Conservation (phyloP, 164 flowering plant genomes). For the Dillenia turbinata region DNA sequence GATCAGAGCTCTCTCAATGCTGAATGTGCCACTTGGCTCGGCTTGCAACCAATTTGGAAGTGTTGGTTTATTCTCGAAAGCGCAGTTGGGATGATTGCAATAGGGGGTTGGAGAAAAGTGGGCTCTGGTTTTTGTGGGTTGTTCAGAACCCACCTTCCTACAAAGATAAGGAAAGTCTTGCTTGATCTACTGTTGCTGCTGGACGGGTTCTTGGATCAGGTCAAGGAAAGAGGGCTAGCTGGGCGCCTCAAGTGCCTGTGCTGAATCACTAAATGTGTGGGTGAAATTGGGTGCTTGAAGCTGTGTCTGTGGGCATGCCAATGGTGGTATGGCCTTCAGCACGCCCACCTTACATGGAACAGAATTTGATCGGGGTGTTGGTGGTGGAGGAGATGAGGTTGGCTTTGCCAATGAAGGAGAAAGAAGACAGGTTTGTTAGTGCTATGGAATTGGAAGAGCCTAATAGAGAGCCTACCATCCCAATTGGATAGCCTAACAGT, state of each 20-base stretch:
- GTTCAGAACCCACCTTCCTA: slow-evolving; percentile 27
- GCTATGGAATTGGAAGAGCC: slow-evolving; percentile 26
- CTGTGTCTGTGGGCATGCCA: slow-evolving; percentile 36
- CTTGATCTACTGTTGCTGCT: slow-evolving; percentile 26
- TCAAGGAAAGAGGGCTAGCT: slow-evolving; percentile 26
- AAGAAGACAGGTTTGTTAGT: slow-evolving; percentile 21
- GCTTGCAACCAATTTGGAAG: slow-evolving; percentile 51
- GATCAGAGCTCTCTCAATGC: background rate
- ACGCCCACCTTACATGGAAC: slow-evolving; percentile 36
- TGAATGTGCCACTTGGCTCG: slow-evolving; percentile 37
- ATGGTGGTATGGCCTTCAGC: slow-evolving; percentile 37
- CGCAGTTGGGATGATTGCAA: slow-evolving; percentile 37
- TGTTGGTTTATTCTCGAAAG: slow-evolving; percentile 20
- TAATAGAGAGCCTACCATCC: too few relatives aligned
- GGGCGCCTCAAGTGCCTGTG: slow-evolving; percentile 34
- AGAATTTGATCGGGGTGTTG: slow-evolving; percentile 22
- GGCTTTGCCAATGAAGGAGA: slow-evolving; percentile 20
- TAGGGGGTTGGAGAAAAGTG: slow-evolving; percentile 39
- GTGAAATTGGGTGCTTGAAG: slow-evolving; percentile 43
- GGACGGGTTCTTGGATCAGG: slow-evolving; percentile 32
- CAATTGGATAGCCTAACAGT: too few relatives aligned
- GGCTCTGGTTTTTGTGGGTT: slow-evolving; percentile 45
- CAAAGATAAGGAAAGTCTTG: slow-evolving; percentile 4
- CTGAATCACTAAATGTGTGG: slow-evolving; percentile 41
- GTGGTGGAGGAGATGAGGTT: slow-evolving; percentile 34